Base-by-base conservation (phyloP, 345 rosid species). In the Rhodomyrtus tomentosa region DNA sequence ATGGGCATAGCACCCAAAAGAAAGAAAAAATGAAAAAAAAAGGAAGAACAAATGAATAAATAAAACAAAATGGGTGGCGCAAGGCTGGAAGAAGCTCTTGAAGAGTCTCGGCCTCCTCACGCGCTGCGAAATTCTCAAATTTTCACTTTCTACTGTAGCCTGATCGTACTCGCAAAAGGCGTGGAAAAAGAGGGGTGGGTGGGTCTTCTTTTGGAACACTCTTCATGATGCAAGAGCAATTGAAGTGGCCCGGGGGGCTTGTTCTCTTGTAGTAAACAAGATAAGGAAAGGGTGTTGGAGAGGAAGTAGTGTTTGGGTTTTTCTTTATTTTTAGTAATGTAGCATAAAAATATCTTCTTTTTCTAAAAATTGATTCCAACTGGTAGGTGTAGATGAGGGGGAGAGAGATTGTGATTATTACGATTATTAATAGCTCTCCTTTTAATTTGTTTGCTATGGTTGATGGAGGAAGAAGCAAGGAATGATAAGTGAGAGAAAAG, bases 401-500 rank as follows among this genome's bases (percentile, higher is more conserved):
- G 76, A 36, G 24, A 68, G 76, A 68, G 76, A 68, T 68, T 36
- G 42, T 20, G 45, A 18, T 36, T 68, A 68, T 36, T 15, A 7
- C 3, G 7, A 50, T 80, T 24, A 45, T 50, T 50, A 7, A 81
- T n/a, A 50, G 53, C n/a, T 10, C 18, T 8, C 40, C 14, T 51
- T 49, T 50, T 81, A 3, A 27, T 48, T 76, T 74, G 48, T n/a
- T 54, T 79, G 32, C 58, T 29, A 68, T 36, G 84, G 62, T 62
- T 79, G 82, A 51, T 80, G 27, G 36, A 45, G 29, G 76, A 68
- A 32, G 80, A 83, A 86, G 83, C 79, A 50, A 56, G 55, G 59
- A 79, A 83, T 50, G 82, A 42, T 83, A 86, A 80, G 85, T 45
- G 74, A 84, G 83, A 38, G 82, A 54, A 49, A 72, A 32, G 54